These are phyloP conservation scores for Candida railenensis DNA, from an alignment of 805 yeast species.

Conservation along the genomic window DNA sequence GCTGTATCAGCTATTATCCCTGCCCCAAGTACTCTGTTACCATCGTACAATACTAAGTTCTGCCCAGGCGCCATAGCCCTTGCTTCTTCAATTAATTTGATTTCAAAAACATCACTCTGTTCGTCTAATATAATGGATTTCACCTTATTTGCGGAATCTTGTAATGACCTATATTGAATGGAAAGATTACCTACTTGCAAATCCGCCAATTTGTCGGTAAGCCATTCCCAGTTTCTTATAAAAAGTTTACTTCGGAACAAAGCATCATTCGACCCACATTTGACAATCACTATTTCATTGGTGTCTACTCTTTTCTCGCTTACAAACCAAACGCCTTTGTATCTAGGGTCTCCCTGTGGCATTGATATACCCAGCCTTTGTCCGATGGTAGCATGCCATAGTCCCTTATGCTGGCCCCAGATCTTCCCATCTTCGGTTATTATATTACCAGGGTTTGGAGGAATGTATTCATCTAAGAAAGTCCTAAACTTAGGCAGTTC, in stretches of 20 bases:
- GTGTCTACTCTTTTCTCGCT: conserved; percentile 61
- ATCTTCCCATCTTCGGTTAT: conserved; percentile 70
- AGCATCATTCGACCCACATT: conserved; percentile 59
- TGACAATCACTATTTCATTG: conserved; percentile 79
- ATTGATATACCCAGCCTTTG: conserved; percentile 76
- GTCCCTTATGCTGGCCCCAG: conserved; percentile 82
- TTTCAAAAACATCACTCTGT: conserved; percentile 16
- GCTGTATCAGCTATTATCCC: conserved; percentile 22
- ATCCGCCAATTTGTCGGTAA: conserved; percentile 19
- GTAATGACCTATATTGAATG: conserved; percentile 75
- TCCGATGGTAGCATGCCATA: conserved; percentile 96
- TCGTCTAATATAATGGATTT: conserved; percentile 12
- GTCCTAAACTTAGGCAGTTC: conserved; percentile 60
- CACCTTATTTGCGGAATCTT: conserved; percentile 47
- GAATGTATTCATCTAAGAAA: conserved; percentile 73
- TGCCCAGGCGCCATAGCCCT: conserved; percentile 93
- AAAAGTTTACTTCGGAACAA: conserved; percentile 44
- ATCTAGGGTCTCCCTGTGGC: conserved; percentile 85
- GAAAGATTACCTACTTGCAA: conserved; percentile 25
- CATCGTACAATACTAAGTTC: conserved; percentile 68
- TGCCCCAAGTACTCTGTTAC: conserved; percentile 64
- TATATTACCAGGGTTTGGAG: conserved; percentile 73
- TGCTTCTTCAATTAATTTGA: conserved; percentile 45
- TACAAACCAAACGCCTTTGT: conserved; percentile 84
- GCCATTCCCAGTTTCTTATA: conserved; percentile 53